Base-by-base conservation (phyloP, 1,284 basidiomycete genomes). In the Xerocomus alliaceus region DNA sequence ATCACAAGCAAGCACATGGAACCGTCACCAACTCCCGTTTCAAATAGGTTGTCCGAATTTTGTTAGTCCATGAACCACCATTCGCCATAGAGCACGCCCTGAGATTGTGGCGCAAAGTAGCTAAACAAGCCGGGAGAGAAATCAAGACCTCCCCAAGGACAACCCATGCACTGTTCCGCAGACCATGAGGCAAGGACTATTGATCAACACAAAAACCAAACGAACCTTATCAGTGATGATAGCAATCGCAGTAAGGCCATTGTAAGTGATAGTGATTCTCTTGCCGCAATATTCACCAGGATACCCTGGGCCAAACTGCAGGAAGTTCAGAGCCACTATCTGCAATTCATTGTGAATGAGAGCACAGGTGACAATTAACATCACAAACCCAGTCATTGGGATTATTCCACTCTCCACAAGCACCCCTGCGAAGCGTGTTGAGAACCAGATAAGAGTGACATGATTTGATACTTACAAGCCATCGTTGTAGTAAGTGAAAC, bases 71-170 rank as follows among this genome's bases (percentile, higher is more conserved):
- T 75, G 76, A 81, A 86, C 64, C 61, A 75, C 90, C 90, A 92
- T 20, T 73, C 69, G 56, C 85, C 87, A 49, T 76, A 73, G 59
- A 93, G 73, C 28, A 87, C 80, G 60, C 91, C 92, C 1, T 62
- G 67, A 50, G 70, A 62, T 65, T 80, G 75, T 17, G 73, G 35
- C 0, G 83, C 84, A 64, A 91, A 89, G 73, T 71, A 78, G 3
- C 69, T 50, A 81, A 97, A 97, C 49, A 97, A 84, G 48, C 87
- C 84, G n/a, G 78, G 77, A 26, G 91, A 91, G 57, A 96, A 81
- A 79, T 97, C 95, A 58, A 97, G 86, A 46, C 85, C 92, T 52
- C 86, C 88, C 61, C 79, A 84, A 2, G 86, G 85, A 73, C 93
- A 95, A 37, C 84, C 86, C 54, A 84, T 85, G 73, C 92, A 94